These are phyloP conservation scores for Yarrowia phangngaensis DNA, from an alignment of 805 yeast species.

Conservation along the genomic window DNA sequence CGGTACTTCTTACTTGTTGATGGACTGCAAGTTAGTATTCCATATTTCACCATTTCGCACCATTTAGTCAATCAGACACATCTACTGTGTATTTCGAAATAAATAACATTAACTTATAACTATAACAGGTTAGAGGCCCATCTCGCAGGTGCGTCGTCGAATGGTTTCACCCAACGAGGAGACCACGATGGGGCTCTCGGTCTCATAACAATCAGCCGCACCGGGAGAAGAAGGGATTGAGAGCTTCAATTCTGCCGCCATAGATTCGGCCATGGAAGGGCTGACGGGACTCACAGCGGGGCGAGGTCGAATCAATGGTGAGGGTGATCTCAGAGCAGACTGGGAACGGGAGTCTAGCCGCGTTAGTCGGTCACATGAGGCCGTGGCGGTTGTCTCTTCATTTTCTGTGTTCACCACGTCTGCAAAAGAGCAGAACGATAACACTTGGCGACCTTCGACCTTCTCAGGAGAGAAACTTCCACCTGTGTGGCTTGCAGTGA, in stretches of 20 bases:
- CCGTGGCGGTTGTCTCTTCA: slow-evolving; percentile 6
- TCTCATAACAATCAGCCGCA: slow-evolving; percentile 15
- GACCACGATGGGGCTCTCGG: slow-evolving; percentile 27
- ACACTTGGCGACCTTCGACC: slow-evolving; percentile 29
- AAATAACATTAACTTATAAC: no score
- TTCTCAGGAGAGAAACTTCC: slow-evolving; percentile 6
- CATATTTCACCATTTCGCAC: no score
- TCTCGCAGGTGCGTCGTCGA: slow-evolving; percentile 26
- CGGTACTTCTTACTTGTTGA: no score
- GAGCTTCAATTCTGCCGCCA: slow-evolving; percentile 11
- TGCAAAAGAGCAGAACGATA: slow-evolving; percentile 69
- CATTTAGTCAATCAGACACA: no score
- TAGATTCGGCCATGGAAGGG: slow-evolving; percentile 24
- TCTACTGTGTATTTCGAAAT: no score
- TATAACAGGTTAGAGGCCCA: slow-evolving; percentile 2
- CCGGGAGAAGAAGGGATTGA: slow-evolving; percentile 4
- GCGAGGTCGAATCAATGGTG: slow-evolving; percentile 14
- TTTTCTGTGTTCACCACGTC: slow-evolving; percentile 49
- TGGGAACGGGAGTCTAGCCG: slow-evolving; percentile 20
- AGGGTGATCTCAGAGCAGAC: slow-evolving; percentile 10
- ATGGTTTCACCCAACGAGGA: slow-evolving; percentile 33
- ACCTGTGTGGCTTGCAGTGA: slow-evolving; percentile 21
- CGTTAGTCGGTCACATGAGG: slow-evolving; percentile 10
- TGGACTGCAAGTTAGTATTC: no score
- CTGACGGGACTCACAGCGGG: slow-evolving; percentile 21